phyloP scores from a whole-genome alignment of 768 basidiomycete genomes.

The Leccinum imitatum region DNA sequence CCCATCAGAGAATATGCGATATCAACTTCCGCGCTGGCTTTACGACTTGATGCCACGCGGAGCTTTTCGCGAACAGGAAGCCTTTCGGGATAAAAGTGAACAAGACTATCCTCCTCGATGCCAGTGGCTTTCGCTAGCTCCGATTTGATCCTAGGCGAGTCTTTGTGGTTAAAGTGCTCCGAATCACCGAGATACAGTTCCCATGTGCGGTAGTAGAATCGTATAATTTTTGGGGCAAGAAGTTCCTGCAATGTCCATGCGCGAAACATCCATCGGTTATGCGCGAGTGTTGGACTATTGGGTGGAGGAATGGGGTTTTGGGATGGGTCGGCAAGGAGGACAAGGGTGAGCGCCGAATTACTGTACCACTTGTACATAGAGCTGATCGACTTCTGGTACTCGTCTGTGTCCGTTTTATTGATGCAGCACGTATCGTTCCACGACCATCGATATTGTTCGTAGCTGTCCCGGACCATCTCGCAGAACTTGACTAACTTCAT shows the following conservation, averaged over 20 bases:
- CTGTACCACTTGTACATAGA: too few relatives aligned
- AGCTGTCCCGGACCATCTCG: slow-evolving; percentile 3
- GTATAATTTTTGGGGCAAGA: slow-evolving; percentile 12
- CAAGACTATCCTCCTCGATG: background rate
- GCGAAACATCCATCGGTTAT: slow-evolving; percentile 17
- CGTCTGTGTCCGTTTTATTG: background rate
- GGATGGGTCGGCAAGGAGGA: slow-evolving; percentile 9
- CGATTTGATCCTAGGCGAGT: background rate
- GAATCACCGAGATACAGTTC: slow-evolving; percentile 1
- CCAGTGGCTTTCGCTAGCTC: background rate
- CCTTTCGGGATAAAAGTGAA: slow-evolving; percentile 3
- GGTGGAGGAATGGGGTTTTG: background rate
- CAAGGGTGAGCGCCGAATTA: slow-evolving; percentile 10
- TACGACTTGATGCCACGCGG: slow-evolving; percentile 11
- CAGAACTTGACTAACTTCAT: slow-evolving; percentile 14
- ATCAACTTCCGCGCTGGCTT: slow-evolving; percentile 6
- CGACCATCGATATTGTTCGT: slow-evolving; percentile 2
- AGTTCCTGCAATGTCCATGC: slow-evolving; percentile 18
- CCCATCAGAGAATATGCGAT: slow-evolving; percentile 16
- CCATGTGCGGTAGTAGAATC: slow-evolving; percentile 13
- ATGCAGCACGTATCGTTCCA: slow-evolving; percentile 17
- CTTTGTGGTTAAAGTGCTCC: slow-evolving; percentile 9
- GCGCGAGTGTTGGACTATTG: background rate
- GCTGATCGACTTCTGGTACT: slow-evolving; percentile 1
- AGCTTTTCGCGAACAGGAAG: slow-evolving; percentile 12